These are phyloP conservation scores for Cornus florida DNA, from an alignment of 148 eudicot genomes.

Conservation along the genomic window DNA sequence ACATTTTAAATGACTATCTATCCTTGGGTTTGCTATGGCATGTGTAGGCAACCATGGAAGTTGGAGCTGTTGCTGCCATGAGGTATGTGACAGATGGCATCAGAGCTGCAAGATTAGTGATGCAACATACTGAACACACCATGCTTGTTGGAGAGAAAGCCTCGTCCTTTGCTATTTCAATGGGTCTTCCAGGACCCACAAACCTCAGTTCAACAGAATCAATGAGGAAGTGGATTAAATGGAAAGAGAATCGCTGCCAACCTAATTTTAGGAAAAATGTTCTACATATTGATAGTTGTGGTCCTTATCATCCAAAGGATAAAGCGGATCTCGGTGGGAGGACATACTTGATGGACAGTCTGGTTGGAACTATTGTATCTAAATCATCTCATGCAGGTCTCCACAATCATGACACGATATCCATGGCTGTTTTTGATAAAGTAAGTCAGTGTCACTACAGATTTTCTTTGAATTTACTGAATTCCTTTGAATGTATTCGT, in stretches of 20 bases:
- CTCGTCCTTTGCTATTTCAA: constrained; percentile 83
- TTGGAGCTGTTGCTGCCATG: constrained; percentile 98
- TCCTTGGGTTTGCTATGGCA: constrained; percentile 46
- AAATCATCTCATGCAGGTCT: constrained; percentile 36
- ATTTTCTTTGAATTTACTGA: not conserved
- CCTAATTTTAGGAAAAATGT: constrained; percentile 86
- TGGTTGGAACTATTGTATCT: constrained; percentile 19
- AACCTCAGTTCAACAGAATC: constrained; percentile 92
- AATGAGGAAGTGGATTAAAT: constrained; percentile 63
- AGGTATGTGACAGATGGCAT: constrained; percentile 82
- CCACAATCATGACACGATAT: constrained; percentile 88
- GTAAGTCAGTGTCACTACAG: constrained; percentile 30
- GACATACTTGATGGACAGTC: constrained; percentile 28
- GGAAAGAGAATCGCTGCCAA: constrained; percentile 71
- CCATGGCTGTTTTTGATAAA: constrained; percentile 91
- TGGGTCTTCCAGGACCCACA: constrained; percentile 94
- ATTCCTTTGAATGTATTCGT: not conserved
- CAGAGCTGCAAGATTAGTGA: constrained; percentile 82
- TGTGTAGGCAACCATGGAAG: constrained; percentile 90
- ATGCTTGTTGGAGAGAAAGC: constrained; percentile 94
- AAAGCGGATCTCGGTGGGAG: constrained; percentile 10
- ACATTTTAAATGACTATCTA: constrained; percentile 2
- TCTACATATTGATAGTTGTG: constrained; percentile 61
- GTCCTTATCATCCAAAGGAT: constrained; percentile 61
- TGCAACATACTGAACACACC: constrained; percentile 89